Conservation (phyloP, 2,329 filamentous ascomycete genomes). For the Botrytis elliptica region DNA sequence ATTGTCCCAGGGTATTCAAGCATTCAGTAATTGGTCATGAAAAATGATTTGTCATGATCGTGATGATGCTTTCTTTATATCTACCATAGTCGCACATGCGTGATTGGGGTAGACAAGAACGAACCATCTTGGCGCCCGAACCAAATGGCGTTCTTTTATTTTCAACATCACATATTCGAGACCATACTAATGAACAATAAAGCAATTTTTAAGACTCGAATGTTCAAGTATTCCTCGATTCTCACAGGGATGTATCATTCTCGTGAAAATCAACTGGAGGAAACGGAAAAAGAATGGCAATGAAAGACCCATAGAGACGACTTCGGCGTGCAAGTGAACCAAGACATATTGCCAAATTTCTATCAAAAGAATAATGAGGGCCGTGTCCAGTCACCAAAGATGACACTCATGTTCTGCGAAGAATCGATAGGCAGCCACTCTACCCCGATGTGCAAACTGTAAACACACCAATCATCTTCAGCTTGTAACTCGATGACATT, state of each 20-base stretch:
- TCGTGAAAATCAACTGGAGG: not conserved
- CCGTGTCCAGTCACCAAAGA: not conserved
- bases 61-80: not conserved
- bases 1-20: not conserved
- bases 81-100: not conserved
- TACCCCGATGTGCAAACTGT: not conserved
- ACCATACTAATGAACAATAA: not conserved
- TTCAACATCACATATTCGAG: not conserved
- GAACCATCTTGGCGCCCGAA: not conserved
- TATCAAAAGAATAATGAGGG: not conserved
- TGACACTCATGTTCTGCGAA: not conserved
- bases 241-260: not conserved
- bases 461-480: not conserved
- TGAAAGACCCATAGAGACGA: not conserved
- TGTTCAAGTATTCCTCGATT: not conserved
- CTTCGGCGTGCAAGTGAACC: not conserved
- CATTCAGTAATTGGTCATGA: not conserved
- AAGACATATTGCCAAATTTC: not conserved
- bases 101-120: not conserved
- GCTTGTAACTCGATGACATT: not conserved
- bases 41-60: not conserved
- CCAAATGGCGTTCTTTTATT: not conserved
- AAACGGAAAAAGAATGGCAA: not conserved
- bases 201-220: not conserved
- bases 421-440: not conserved